Evolutionary conservation across 2,329 filamentous ascomycete species (phyloP), one percentile per base, ranked within the genome.

Genomic region (Stemphylium lycopersici): DNA sequence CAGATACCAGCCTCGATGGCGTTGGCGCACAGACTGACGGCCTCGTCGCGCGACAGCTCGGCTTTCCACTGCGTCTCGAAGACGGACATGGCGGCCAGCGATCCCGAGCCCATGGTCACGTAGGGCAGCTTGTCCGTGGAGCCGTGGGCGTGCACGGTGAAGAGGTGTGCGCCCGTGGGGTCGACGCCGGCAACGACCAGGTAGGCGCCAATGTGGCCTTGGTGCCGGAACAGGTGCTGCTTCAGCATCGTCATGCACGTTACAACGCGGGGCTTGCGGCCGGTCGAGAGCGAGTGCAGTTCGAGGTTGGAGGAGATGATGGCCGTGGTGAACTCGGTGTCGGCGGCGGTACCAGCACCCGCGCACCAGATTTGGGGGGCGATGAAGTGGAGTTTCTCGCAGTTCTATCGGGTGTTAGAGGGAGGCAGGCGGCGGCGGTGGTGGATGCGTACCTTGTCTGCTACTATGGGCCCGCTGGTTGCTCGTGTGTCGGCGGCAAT

Each of bases 211-310:
- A 99, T 96, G 81, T 99, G 86, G 67, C 95, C 95, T 78, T 99
- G 95, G 83, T 99, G 91, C 69, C 90, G 88, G 89, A 99, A 99
- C 60, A 99, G 90, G 78, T 99, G 95, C 81, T 99, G 95, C 84
- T 99, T 99, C 63, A 99, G 88, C 83, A 99, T 89, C 46, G 95
- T 99, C 95, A 99, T 99, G 84, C 93, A 96, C 60, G 95, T 99
- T 66, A 97, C 93, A 67, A 99, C 96, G 75, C 95, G 92, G 56
- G 95, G 93, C 79, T 95, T 92, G 77, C 95, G 93, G 77, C 93
- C 93, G 26, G 95, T 98, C 52, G 92, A 97, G 70, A 99, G 89
- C 50, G 93, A 86, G 83, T 99, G 95, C 58, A 99, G 88, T 82
- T 99, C 95, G 76, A 99, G 89, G 81, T 98, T 95, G 63, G 95